A percentile compares a stretch with the other conserved stretches of the same genome.
phyloP scores from a whole-genome alignment of 805 yeast genomes.

The Metschnikowia continentalis region DNA sequence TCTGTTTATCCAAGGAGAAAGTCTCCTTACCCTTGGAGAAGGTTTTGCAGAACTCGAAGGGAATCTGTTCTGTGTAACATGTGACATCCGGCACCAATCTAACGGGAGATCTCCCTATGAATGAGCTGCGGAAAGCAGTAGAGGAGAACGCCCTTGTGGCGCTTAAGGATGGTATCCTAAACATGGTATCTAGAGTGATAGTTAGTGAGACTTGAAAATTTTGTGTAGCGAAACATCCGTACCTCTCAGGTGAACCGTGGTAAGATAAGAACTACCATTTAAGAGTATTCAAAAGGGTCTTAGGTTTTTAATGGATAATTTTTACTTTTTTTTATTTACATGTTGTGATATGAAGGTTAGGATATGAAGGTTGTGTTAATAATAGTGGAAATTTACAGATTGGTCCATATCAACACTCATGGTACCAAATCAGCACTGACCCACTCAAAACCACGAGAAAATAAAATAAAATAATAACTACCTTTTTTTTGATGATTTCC shows the following conservation, averaged over 20 bases:
- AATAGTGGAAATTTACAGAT: neutral
- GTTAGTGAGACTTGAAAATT: slow-evolving; percentile 5
- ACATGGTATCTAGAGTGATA: slow-evolving; percentile 10
- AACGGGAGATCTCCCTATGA: slow-evolving; percentile 80
- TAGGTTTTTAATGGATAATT: no score
- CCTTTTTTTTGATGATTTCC: neutral
- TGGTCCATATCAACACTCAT: neutral
- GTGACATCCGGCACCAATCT: slow-evolving; percentile 59
- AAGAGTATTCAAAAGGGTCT: neutral
- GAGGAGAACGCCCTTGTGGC: slow-evolving; percentile 15
- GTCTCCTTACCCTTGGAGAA: slow-evolving; percentile 65
- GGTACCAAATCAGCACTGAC: neutral
- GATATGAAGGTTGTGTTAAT: no score
- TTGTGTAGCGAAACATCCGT: slow-evolving; percentile 2
- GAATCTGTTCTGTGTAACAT: slow-evolving; percentile 44
- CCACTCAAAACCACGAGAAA: neutral
- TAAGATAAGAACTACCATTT: neutral
- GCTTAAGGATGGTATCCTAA: slow-evolving; percentile 9
- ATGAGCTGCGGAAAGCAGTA: slow-evolving; percentile 37
- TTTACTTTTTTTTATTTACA: no score
- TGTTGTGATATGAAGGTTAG: no score
- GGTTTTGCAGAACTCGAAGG: slow-evolving; percentile 49
- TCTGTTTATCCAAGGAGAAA: slow-evolving; percentile 52
- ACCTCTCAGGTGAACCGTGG: neutral
- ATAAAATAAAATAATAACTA: neutral